Evolutionary conservation across 352 stramenopile species (phyloP).

Genomic region (Phytopythium chamaehyphon): DNA sequence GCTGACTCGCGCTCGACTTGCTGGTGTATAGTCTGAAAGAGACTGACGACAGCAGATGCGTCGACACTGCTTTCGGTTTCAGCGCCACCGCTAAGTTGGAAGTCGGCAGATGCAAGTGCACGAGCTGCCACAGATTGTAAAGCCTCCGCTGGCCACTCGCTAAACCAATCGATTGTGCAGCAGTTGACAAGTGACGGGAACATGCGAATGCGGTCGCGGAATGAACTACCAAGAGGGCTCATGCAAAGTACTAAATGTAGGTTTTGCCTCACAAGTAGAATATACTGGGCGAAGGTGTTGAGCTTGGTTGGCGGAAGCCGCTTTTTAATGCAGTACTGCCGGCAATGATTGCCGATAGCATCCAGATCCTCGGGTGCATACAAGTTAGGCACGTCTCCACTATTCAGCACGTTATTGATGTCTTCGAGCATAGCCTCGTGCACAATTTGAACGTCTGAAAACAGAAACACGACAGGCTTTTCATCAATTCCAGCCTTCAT

Average conservation of each 20-base stretch:
- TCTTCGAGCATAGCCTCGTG: conserved; percentile 96
- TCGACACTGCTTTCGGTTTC: conserved; percentile 33
- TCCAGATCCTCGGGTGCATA: conserved; percentile 92
- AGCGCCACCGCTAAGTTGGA: conserved; percentile 37
- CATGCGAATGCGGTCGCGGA: conserved; percentile 81
- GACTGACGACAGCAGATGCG: conserved; percentile 51
- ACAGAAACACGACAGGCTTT: conserved; percentile 90
- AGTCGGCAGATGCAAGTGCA: conserved; percentile 44
- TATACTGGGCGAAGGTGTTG: conserved; percentile 94
- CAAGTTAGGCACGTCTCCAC: conserved; percentile 93
- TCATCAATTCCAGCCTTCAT: conserved; percentile 90
- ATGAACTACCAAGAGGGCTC: conserved; percentile 75
- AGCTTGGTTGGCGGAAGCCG: conserved; percentile 91
- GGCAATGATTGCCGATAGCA: conserved; percentile 86
- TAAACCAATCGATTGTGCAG: conserved; percentile 89
- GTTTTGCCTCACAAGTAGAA: conserved; percentile 89
- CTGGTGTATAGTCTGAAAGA: conserved; percentile 88
- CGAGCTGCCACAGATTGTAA: conserved; percentile 76
- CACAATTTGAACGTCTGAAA: conserved; percentile 94
- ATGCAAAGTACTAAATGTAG: conserved; percentile 91
- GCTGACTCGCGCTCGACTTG: conserved; percentile 83
- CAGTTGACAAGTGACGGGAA: conserved; percentile 88
- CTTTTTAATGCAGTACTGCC: conserved; percentile 91
- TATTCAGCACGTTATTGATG: conserved; percentile 94
- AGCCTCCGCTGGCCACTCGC: conserved; percentile 82